These are phyloP conservation scores for Halenospora varia DNA, from an alignment of 495 filamentous ascomycete species.

Conservation along the genomic window DNA sequence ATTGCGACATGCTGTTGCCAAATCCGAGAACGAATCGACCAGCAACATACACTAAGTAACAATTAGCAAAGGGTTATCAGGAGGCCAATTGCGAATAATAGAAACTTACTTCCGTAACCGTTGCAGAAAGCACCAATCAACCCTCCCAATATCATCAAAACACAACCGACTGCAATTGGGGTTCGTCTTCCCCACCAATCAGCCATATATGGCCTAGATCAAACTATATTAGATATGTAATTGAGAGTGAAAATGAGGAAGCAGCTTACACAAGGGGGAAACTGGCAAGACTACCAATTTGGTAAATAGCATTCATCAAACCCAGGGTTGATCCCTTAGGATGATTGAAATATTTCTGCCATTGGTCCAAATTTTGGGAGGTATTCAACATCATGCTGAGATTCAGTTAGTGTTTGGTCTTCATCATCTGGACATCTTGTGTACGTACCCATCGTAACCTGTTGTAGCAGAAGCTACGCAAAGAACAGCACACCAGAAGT, in stretches of 20 bases:
- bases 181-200: slow-evolving; percentile 41
- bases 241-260: neutral
- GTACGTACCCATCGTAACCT: slow-evolving; percentile 38
- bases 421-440: no score
- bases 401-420: neutral
- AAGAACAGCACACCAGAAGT: slow-evolving; percentile 33
- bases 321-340: slow-evolving; percentile 52
- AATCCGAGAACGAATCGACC: slow-evolving; percentile 25
- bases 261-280: slow-evolving; percentile 62
- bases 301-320: slow-evolving; percentile 64
- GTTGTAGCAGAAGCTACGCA: slow-evolving; percentile 31
- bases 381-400: slow-evolving; percentile 51
- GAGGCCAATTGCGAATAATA: neutral
- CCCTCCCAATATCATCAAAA: slow-evolving; percentile 46
- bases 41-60: slow-evolving; percentile 33
- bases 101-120: slow-evolving; percentile 25
- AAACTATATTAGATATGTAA: slow-evolving; percentile 19
- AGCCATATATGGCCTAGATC: slow-evolving; percentile 41
- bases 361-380: slow-evolving; percentile 48
- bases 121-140: slow-evolving; percentile 42
- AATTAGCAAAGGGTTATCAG: neutral
- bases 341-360: slow-evolving; percentile 46
- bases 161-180: slow-evolving; percentile 46
- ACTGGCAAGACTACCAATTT: slow-evolving; percentile 59
- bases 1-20: slow-evolving; percentile 24